Evolutionary conservation across 2,329 filamentous ascomycete species (phyloP).

Genomic region (Colletotrichum chlorophyti): DNA sequence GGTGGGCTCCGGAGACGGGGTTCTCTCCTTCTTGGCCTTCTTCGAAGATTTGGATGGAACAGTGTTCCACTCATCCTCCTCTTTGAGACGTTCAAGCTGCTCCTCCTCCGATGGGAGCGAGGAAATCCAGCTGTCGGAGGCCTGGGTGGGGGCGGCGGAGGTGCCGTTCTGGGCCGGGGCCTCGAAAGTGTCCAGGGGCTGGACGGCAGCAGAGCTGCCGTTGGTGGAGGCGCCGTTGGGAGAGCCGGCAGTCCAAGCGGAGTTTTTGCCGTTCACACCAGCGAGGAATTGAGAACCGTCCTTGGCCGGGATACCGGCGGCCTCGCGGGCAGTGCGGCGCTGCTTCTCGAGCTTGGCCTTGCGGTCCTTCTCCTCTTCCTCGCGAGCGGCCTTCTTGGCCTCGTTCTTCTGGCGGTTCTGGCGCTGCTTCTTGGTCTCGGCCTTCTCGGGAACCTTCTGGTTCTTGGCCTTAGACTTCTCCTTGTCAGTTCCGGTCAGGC

Average conservation of each 20-base stretch:
- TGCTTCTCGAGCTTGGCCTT: constrained; percentile 82
- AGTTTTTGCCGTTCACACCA: constrained; percentile 47
- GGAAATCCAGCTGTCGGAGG: constrained; percentile 53
- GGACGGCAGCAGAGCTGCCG: constrained; percentile 39
- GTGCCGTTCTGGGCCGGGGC: constrained; percentile 39
- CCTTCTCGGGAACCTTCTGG: constrained; percentile 67
- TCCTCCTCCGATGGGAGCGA: constrained; percentile 67
- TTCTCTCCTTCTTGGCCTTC: constrained; percentile 49
- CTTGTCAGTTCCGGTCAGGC: constrained; percentile 73
- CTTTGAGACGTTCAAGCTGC: constrained; percentile 64
- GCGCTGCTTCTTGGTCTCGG: constrained; percentile 92
- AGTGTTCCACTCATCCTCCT: constrained; percentile 65
- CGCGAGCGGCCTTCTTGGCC: constrained; percentile 74
- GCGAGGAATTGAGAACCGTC: constrained; percentile 72
- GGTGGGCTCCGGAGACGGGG: constrained; percentile 42
- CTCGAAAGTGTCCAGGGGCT: constrained; percentile 67
- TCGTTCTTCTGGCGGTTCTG: constrained; percentile 92
- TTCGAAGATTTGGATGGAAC: constrained; percentile 54
- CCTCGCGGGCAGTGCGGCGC: constrained; percentile 79
- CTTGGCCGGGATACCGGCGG: constrained; percentile 83
- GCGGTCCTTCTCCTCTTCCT: constrained; percentile 80
- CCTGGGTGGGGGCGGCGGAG: constrained; percentile 41
- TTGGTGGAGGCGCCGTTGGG: constrained; percentile 42
- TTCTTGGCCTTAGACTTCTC: constrained; percentile 69
- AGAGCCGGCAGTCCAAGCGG: constrained; percentile 50